phyloP scores from a whole-genome alignment of 345 rosid species.

The Hibiscus tridactylites region DNA sequence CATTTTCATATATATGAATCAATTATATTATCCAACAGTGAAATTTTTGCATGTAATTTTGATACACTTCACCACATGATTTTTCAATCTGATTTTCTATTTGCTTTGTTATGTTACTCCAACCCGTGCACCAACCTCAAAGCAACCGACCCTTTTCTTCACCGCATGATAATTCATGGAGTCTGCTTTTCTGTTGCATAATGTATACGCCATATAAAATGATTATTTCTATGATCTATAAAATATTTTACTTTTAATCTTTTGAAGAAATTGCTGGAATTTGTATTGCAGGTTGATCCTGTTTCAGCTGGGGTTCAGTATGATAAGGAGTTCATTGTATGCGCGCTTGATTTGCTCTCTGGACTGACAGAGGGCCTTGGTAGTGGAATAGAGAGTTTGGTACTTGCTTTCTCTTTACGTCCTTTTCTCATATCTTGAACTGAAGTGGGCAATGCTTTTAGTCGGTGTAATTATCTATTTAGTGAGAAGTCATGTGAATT shows the following conservation, averaged over 20 bases:
- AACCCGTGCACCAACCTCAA: background rate
- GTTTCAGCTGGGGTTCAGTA: conserved; percentile 65
- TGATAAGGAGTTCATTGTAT: conserved; percentile 87
- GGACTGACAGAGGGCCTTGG: conserved; percentile 94
- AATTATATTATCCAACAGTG: no score
- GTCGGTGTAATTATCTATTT: background rate
- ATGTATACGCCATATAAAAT: background rate
- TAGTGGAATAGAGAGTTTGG: conserved; percentile 91
- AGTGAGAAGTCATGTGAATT: background rate
- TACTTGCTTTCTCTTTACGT: conserved; percentile 22
- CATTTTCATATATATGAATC: no score
- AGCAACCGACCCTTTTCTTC: conserved; percentile 9
- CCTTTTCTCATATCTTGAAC: background rate
- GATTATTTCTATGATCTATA: background rate
- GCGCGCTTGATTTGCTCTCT: conserved; percentile 92
- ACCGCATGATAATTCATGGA: conserved; percentile 11
- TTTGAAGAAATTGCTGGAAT: conserved; percentile 5
- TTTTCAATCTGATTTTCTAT: background rate
- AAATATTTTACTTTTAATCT: background rate
- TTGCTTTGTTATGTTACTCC: background rate
- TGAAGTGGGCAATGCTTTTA: background rate
- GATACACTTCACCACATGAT: background rate
- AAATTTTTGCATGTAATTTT: conserved; percentile 18
- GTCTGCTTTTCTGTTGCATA: background rate
- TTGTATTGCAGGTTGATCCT: conserved; percentile 63